Percentiles rank a stretch among this genome's conserved stretches.
phyloP scores from a whole-genome alignment of 2,329 filamentous ascomycete species.

The Cordyceps farinosa region DNA sequence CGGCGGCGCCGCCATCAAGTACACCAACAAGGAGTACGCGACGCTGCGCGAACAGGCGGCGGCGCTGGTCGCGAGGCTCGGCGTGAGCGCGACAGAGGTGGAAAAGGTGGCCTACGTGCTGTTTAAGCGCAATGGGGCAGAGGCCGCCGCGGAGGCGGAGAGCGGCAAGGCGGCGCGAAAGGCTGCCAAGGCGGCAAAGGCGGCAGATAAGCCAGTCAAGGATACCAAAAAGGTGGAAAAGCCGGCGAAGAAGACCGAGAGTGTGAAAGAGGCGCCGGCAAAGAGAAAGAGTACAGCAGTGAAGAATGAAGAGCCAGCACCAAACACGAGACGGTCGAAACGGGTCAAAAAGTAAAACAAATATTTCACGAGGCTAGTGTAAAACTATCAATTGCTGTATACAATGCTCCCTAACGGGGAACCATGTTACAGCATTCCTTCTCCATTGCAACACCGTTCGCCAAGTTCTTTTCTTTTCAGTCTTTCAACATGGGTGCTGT shows the following conservation, averaged over 20 bases:
- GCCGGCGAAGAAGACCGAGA: not conserved
- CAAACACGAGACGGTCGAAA: conserved; percentile 7
- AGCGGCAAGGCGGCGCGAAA: conserved; percentile 5
- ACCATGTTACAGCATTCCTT: not conserved
- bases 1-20: conserved; percentile 53
- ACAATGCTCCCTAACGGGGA: not conserved
- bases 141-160: conserved; percentile 2
- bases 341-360: conserved; percentile 12
- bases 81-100: conserved; percentile 56
- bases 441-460: not conserved
- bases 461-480: not conserved
- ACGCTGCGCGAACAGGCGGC: conserved; percentile 44
- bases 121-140: conserved; percentile 40
- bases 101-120: conserved; percentile 71
- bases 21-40: conserved; percentile 65
- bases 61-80: conserved; percentile 45
- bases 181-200: not conserved
- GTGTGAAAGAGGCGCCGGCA: not conserved
- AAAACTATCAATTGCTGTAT: conserved; percentile 7
- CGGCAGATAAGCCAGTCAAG: not conserved
- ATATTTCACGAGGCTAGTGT: conserved; percentile 7
- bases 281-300: conserved; percentile 1
- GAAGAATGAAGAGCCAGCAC: not conserved
- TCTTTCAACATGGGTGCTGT: too few relatives aligned
- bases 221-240: not conserved